phyloP scores from a whole-genome alignment of 768 basidiomycete genomes.

The Boletus rubescentipes region DNA sequence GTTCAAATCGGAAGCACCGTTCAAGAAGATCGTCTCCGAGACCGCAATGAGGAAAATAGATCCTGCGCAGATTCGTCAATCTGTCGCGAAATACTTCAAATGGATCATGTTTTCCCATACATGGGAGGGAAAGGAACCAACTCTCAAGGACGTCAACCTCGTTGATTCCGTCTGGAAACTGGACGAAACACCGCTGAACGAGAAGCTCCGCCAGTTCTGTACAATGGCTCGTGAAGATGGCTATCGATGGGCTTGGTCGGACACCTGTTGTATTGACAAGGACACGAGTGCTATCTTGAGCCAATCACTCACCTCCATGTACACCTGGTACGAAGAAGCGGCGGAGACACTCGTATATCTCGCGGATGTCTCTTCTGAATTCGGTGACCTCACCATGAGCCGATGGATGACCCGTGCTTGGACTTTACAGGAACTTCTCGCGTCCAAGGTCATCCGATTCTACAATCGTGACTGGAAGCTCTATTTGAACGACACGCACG shows the following conservation, averaged over 20 bases:
- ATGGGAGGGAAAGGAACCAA: not conserved
- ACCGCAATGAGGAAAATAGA: not conserved
- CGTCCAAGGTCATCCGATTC: slow-evolving; percentile 12
- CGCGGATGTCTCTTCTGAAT: not conserved
- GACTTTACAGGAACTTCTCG: slow-evolving; percentile 14
- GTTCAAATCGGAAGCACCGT: not conserved
- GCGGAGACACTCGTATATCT: not conserved
- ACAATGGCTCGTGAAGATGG: not conserved
- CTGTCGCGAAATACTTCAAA: not conserved
- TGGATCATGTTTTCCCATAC: not conserved
- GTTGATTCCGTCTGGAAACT: not conserved
- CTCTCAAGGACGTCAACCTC: not conserved
- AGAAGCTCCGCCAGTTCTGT: not conserved
- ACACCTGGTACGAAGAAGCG: not conserved
- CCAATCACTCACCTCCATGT: not conserved
- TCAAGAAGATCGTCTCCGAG: not conserved
- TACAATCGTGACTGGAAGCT: slow-evolving; percentile 8
- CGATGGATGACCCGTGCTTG: slow-evolving; percentile 12
- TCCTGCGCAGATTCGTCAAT: not conserved
- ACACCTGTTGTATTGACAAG: not conserved
- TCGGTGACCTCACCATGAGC: not conserved
- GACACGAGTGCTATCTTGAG: not conserved
- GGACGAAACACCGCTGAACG: not conserved
- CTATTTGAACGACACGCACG: not conserved
- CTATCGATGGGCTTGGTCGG: not conserved